These are phyloP conservation scores for Polyporus arcularius DNA, from an alignment of 768 basidiomycete species.

Conservation along the genomic window DNA sequence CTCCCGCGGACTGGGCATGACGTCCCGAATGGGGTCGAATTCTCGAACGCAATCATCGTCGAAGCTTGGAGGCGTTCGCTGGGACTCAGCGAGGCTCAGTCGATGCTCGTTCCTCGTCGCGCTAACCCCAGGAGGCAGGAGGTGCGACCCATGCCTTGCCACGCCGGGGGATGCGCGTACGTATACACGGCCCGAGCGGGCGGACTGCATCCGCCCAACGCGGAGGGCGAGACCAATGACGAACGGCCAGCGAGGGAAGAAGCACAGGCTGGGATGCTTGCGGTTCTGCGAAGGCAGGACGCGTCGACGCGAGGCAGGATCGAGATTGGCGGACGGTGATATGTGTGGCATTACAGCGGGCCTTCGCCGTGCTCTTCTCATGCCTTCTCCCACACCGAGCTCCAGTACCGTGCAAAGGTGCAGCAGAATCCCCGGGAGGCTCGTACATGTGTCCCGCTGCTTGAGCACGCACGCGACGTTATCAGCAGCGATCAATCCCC, in stretches of 20 bases:
- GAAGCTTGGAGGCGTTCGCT: no score
- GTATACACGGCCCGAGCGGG: neutral
- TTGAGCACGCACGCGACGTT: no score
- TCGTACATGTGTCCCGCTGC: no score
- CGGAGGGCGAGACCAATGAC: neutral
- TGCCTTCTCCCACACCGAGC: neutral
- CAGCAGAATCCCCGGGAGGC: neutral
- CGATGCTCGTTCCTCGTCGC: no score
- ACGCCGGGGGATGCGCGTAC: no score
- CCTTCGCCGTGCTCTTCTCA: neutral
- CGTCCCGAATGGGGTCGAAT: no score
- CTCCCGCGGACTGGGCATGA: no score
- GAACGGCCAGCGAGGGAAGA: neutral
- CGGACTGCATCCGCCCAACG: neutral
- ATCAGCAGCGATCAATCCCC: no score
- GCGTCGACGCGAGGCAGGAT: neutral
- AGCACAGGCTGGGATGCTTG: neutral
- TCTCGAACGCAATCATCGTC: no score
- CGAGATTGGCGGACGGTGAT: neutral
- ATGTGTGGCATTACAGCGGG: neutral
- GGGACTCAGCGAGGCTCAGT: no score
- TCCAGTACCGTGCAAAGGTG: neutral
- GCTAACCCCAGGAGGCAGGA: no score
- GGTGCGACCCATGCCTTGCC: no score
- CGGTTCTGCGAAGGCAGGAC: neutral